Base-by-base conservation (phyloP, 1,284 basidiomycete genomes). In the Irpex sp. region DNA sequence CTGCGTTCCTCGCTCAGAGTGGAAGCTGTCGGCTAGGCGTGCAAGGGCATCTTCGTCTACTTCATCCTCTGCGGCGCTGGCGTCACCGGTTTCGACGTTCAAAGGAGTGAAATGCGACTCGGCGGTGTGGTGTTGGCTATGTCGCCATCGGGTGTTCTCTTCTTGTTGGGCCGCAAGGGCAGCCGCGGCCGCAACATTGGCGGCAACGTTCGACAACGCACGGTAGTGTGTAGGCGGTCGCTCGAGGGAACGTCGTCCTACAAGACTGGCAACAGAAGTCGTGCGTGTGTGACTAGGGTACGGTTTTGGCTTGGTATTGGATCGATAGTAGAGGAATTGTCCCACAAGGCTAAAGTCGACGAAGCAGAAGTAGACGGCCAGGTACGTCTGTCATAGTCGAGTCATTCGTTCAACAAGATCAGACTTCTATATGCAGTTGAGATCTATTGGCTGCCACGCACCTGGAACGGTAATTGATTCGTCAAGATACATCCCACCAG, bases 401-500 rank as follows among this genome's bases (percentile, higher is more conserved):
- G 57, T 62, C n/a, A 49, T 60, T 59, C 40, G 31, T 34, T 34
- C 31, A 6, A 34, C 31, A 69, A 56, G 57, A 52, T 52, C 21
- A 44, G 19, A 44, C 49, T 26, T 56, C 63, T 65, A 58, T 54
- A 63, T 51, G 56, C 9, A 67, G 17, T 44, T 37, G 36, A 9
- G 40, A 52, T 61, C 8, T 34, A 9, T 48, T 38, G 19, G n/a
- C 34, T 6, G 21, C 7, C n/a, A 73, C 84, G 70, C 73, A 93
- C 94, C 77, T 96, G 95, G 76, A 98, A 97, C 11, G 94, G 94
- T n/a, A 97, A 83, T 72, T 97, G 96, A 70, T 91, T 83, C 0
- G 96, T 97, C 60, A 98, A 81, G 65, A 97, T 76, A 75, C 96
- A 97, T 11, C 94, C 93, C 68, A 97, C 77, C 47, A 97, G 82